Base-by-base conservation (phyloP, 768 basidiomycete species). In the Tricholoma sp. region DNA sequence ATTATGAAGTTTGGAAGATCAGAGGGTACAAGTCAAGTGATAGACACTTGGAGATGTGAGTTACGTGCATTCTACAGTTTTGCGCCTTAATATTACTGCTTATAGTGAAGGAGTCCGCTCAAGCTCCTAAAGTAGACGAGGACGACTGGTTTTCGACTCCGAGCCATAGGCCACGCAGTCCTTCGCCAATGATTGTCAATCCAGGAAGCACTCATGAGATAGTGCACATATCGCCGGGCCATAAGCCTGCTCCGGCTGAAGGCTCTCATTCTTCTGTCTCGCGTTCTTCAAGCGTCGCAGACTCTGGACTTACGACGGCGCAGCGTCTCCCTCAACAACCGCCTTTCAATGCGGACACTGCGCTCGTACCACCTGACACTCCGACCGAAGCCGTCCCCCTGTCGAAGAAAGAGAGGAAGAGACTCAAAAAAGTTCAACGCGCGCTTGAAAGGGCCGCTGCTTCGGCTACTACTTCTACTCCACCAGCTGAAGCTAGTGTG, bases 41-140 rank as follows among this genome's bases (percentile, higher is more conserved):
- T 81, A 8, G 66, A 81, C 59, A 77, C 76, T 18, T 79, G 77
- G 74, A 58, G 65, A 50, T 61, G 79, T 79, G 53, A 61, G 72
- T 68, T 31, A 28, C 7, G 11, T 28, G 11, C 47, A 17, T 18
- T 24, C 29, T 15, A 33, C 47, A 50, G 13, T 3, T 12, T 17
- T n/a, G 24, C 24, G 24, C 28, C 18, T 17, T 18, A 13, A 15
- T 58, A 31, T 52, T 52, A n/a, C 48, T 47, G 11, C 33, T 13
- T 42, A 42, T 31, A 65, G 58, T 65, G 37, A 55, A 57, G 31
- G 58, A 49, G 47, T 49, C 17, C n/a, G 31, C 31, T 2, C 47
- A 59, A 48, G 53, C 45, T 17, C 49, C 50, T 1, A 56, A 52
- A 57, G 44, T 13, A 15, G 50, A 51, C 2, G 56, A 58, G 17